Evolutionary conservation across 129 eudicot genomes (phyloP).

Genomic region (Chrysanthemum seticuspe): DNA sequence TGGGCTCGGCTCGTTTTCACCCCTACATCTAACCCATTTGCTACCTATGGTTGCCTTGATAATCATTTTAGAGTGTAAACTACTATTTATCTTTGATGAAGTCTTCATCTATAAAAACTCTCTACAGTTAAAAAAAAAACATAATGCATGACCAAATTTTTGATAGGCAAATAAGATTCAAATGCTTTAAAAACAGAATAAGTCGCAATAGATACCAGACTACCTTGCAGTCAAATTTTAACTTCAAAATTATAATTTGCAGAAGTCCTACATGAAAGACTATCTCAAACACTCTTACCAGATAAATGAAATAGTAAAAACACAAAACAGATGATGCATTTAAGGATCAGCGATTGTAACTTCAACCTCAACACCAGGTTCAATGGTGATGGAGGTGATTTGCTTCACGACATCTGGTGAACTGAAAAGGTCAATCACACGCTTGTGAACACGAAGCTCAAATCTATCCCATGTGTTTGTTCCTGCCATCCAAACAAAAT

Average conservation of each 20-base stretch:
- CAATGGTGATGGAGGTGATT: conserved; percentile 34
- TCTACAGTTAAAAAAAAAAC: too few relatives aligned
- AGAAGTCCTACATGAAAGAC: conserved; percentile 19
- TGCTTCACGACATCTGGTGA: conserved; percentile 33
- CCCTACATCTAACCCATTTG: too few relatives aligned
- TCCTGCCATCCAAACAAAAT: conserved; percentile 37
- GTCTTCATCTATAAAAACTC: too few relatives aligned
- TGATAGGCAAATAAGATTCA: not conserved
- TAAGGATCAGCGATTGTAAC: conserved; percentile 80
- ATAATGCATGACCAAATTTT: not conserved
- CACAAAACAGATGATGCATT: not conserved
- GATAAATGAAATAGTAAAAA: conserved; percentile 7
- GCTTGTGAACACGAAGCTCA: conserved; percentile 32
- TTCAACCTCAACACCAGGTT: conserved; percentile 40
- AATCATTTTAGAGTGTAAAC: too few relatives aligned
- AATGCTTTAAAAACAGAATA: conserved; percentile 5
- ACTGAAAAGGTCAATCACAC: conserved; percentile 30
- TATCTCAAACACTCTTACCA: not conserved
- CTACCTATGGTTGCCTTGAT: too few relatives aligned
- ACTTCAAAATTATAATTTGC: conserved; percentile 21
- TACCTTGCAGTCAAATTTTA: conserved; percentile 19
- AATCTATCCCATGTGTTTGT: conserved; percentile 51
- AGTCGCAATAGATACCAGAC: not conserved
- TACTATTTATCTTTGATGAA: too few relatives aligned
- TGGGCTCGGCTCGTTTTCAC: too few relatives aligned